Evolutionary conservation across 805 yeast genomes (phyloP), one percentile per base, ranked within the genome.

Genomic region (Candida cerambycidarum): DNA sequence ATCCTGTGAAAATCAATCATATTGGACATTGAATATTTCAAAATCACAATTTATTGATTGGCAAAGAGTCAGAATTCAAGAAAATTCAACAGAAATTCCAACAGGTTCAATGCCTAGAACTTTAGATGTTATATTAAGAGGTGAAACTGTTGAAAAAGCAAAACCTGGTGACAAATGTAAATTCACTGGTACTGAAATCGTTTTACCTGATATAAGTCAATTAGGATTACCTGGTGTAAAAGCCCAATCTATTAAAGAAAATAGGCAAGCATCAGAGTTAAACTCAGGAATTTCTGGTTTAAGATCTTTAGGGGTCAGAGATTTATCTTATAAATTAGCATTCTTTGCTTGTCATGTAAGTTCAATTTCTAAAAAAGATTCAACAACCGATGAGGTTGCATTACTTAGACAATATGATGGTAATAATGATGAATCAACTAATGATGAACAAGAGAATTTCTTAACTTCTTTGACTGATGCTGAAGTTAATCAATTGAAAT

Each of bases 71-170:
- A 79, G 97, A 55, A 85, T 92, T 51, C 99, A 92, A 62, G 99
- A 92, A 59, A 93, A 92, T 57, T 83, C 97, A n/a, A 85, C 75
- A 54, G 98, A 92, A 64, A 92, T 92, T 44, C 99, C 99, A 19
- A 89, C 97, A 0, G 99, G 99, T 21, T 89, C 97, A 3, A 92
- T 92, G 99, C 99, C 99, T 18, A 80, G 99, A 62, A 92, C 97
- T 1, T 65, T 92, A 56, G 99, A 92, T 61, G 92, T 92, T 17
- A 85, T 92, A 39, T 67, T 92, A 45, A 76, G 99, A 55, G 98
- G 98, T 39, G 97, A 92, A 53, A 76, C 89, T 41, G 98, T 93
- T 7, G 99, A 92, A 59, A 76, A 89, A 51, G 97, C 97, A 2
- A 93, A 92, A 63, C 97, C 99, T 1, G 99, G 99, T 52, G 98